Percentiles rank a stretch among this genome's conserved stretches.
These are phyloP conservation scores for Hemerocallis citrina DNA, from an alignment of 106 monocot species.

Conservation along the genomic window DNA sequence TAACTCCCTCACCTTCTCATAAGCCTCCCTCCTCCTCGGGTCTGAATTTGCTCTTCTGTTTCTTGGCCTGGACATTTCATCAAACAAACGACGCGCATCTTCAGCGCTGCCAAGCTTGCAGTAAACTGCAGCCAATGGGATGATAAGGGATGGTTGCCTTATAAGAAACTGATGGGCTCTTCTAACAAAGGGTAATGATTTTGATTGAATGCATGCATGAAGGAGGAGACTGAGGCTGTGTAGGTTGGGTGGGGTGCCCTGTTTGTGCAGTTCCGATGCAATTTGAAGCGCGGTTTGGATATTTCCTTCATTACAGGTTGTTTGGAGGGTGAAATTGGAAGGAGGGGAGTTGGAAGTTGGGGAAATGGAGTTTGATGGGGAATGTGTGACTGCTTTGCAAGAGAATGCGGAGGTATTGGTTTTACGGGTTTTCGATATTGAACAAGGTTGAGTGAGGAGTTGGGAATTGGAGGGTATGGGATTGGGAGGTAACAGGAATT, in stretches of 20 bases:
- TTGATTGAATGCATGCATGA: constrained; percentile 32
- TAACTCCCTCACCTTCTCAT: constrained; percentile 62
- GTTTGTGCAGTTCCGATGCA: constrained; percentile 13
- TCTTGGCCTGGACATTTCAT: constrained; percentile 16
- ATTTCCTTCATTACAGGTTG: constrained; percentile 12
- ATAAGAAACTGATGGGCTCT: constrained; percentile 22
- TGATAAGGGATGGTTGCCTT: constrained; percentile 15
- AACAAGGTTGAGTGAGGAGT: not conserved
- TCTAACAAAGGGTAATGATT: constrained; percentile 27
- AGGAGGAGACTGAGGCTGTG: constrained; percentile 17
- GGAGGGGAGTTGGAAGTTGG: not conserved
- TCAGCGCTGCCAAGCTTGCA: constrained; percentile 46
- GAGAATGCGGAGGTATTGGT: not conserved
- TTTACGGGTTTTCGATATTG: not conserved
- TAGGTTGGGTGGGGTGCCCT: not conserved
- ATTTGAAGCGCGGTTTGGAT: constrained; percentile 20
- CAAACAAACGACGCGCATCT: constrained; percentile 50
- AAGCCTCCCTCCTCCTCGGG: constrained; percentile 41
- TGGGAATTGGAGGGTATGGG: not conserved
- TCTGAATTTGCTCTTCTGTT: not conserved
- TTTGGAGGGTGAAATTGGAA: not conserved
- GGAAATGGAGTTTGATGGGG: not conserved
- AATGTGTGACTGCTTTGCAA: not conserved
- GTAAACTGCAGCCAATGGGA: constrained; percentile 31
- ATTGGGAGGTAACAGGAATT: not conserved